Evolutionary conservation across 2,329 filamentous ascomycete genomes (phyloP).

Genomic region (Calonectria hongkongensis): DNA sequence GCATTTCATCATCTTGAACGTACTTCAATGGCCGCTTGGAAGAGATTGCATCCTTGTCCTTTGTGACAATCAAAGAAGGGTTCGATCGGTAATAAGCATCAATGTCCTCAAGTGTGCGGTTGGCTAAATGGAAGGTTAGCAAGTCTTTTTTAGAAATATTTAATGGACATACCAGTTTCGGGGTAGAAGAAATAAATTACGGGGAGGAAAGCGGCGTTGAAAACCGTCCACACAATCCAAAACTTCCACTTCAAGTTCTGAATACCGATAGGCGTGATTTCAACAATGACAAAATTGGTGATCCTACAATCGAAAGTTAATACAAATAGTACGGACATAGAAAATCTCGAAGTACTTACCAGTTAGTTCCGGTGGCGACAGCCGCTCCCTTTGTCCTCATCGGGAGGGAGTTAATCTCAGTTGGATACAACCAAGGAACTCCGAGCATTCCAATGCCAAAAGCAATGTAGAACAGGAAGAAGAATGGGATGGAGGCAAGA

Average conservation of each 20-base stretch:
- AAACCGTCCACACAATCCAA: slow-evolving; percentile 71
- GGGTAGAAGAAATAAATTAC: slow-evolving; percentile 70
- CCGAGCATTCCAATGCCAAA: slow-evolving; percentile 47
- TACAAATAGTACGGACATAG: rapidly evolving
- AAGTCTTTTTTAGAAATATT: slow-evolving; percentile 31
- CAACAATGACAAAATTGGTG: slow-evolving; percentile 56
- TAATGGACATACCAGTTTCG: slow-evolving; percentile 59
- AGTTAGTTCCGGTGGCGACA: slow-evolving; percentile 47
- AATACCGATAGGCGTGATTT: slow-evolving; percentile 61
- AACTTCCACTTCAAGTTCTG: slow-evolving; percentile 70
- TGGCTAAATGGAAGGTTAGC: slow-evolving; percentile 35
- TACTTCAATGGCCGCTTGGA: slow-evolving; percentile 54
- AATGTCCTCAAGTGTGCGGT: slow-evolving; percentile 55
- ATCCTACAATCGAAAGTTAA: slow-evolving; percentile 39
- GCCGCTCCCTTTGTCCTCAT: slow-evolving; percentile 57
- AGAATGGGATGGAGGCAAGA: slow-evolving; percentile 40
- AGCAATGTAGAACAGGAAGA: slow-evolving; percentile 46
- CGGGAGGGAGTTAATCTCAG: slow-evolving; percentile 59
- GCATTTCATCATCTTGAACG: slow-evolving; percentile 34
- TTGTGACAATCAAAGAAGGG: slow-evolving; percentile 65
- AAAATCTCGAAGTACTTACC: slow-evolving; percentile 3
- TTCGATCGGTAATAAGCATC: slow-evolving; percentile 61
- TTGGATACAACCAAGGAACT: slow-evolving; percentile 57
- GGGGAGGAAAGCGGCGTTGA: slow-evolving; percentile 67
- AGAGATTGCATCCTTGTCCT: slow-evolving; percentile 67